phyloP scores from a whole-genome alignment of 495 filamentous ascomycete species.

The Aspergillus asperescens region DNA sequence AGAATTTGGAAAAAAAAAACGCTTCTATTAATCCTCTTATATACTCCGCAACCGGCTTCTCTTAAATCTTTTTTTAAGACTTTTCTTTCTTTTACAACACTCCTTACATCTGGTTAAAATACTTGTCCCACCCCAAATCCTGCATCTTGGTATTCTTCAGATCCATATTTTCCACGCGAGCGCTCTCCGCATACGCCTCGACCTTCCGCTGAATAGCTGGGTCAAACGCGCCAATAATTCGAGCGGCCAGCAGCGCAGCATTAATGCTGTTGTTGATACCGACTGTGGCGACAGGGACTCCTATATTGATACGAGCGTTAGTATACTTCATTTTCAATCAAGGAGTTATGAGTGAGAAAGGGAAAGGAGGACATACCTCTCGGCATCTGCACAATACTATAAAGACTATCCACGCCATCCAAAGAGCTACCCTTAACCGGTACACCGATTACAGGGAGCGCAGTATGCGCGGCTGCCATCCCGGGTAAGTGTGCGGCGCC shows the following conservation, averaged over 20 bases:
- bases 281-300: conserved; percentile 81
- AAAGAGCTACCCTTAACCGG: conserved; percentile 82
- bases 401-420: conserved; percentile 84
- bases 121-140: conserved; percentile 64
- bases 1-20: background rate
- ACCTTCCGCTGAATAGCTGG: conserved; percentile 54
- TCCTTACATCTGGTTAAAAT: conserved; percentile 54
- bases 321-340: background rate
- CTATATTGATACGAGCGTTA: conserved; percentile 29
- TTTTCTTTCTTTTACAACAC: background rate
- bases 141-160: conserved; percentile 43
- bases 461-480: conserved; percentile 81
- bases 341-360: background rate
- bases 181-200: conserved; percentile 62
- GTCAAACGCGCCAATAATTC: conserved; percentile 72
- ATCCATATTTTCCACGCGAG: conserved; percentile 61
- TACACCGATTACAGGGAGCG: conserved; percentile 88
- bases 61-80: background rate
- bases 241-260: conserved; percentile 80
- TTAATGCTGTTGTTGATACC: conserved; percentile 93
- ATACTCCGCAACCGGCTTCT: background rate
- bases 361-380: conserved; percentile 36
- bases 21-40: background rate
- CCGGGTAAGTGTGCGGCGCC: conserved; percentile 90
- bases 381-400: conserved; percentile 94